These are phyloP conservation scores for Favolaschia claudopus DNA, from an alignment of 768 basidiomycete species.

Conservation along the genomic window DNA sequence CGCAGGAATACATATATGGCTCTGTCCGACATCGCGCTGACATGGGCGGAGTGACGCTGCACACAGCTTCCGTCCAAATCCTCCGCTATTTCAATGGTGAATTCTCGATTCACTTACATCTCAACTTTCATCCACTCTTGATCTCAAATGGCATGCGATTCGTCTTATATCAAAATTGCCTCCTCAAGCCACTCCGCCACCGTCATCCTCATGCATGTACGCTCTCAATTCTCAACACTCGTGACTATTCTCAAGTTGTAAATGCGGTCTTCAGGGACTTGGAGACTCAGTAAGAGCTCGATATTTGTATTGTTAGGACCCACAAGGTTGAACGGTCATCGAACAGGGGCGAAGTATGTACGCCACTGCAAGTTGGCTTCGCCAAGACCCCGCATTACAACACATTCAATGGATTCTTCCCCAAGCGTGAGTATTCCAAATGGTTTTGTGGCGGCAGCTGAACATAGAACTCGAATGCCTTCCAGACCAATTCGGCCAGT, in stretches of 20 bases:
- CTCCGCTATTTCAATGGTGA: too few relatives aligned
- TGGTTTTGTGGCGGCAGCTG: neutral
- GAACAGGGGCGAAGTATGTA: conserved; percentile 13
- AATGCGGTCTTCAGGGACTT: neutral
- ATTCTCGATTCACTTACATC: too few relatives aligned
- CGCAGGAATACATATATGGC: too few relatives aligned
- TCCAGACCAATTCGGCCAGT: conserved; percentile 3
- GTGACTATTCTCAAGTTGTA: too few relatives aligned
- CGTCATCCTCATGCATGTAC: conserved; percentile 22
- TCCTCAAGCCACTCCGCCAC: conserved; percentile 1
- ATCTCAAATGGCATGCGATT: conserved; percentile 6
- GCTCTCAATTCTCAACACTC: neutral
- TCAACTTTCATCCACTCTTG: neutral
- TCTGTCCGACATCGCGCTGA: too few relatives aligned
- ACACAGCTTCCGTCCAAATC: too few relatives aligned
- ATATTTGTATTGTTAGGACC: too few relatives aligned
- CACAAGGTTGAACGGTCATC: too few relatives aligned
- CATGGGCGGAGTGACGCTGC: too few relatives aligned
- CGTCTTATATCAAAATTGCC: conserved; percentile 3
- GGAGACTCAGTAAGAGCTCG: conserved; percentile 12
- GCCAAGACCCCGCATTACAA: conserved; percentile 1
- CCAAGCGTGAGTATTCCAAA: conserved; percentile 4
- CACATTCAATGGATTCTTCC: conserved; percentile 12
- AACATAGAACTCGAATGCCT: neutral
- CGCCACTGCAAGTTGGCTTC: conserved; percentile 6